phyloP scores from a whole-genome alignment of 345 rosid species.

The Eucalyptus tenuipes region DNA sequence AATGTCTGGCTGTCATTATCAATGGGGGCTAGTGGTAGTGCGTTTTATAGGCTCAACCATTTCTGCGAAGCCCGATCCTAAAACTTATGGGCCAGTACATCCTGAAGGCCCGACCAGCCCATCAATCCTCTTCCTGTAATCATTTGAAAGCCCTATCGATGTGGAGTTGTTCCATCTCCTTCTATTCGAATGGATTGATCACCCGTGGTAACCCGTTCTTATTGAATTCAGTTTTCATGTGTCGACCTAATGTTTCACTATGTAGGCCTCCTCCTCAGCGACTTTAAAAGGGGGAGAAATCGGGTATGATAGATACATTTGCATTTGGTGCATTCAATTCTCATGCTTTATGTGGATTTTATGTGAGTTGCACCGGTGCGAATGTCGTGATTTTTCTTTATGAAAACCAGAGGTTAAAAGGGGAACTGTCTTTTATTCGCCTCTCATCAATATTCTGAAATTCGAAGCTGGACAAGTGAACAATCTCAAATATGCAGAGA shows the following conservation, averaged over 20 bases:
- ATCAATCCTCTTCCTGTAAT: neutral
- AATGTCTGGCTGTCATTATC: neutral
- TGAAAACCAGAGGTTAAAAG: no score
- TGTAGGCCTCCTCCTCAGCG: neutral
- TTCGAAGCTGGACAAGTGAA: neutral
- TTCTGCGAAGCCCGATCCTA: neutral
- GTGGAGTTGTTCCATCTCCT: neutral
- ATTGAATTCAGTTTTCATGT: neutral
- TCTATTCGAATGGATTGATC: neutral
- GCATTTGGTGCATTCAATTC: no score
- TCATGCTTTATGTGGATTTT: neutral
- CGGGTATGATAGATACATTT: fast-evolving
- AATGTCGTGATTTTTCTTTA: no score
- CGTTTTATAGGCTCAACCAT: neutral
- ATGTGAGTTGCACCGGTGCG: fast-evolving
- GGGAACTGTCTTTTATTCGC: fast-evolving
- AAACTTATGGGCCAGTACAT: neutral
- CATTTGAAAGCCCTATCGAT: neutral
- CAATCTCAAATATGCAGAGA: neutral
- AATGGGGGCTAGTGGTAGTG: neutral
- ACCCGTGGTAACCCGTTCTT: fast-evolving
- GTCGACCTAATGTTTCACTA: neutral
- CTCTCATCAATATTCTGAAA: no score
- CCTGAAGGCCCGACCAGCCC: neutral
- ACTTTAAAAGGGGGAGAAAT: neutral